Percentiles rank a stretch among this genome's conserved stretches.
Conservation (phyloP, 2,329 filamentous ascomycete species). For the Emmonsia crescens region DNA sequence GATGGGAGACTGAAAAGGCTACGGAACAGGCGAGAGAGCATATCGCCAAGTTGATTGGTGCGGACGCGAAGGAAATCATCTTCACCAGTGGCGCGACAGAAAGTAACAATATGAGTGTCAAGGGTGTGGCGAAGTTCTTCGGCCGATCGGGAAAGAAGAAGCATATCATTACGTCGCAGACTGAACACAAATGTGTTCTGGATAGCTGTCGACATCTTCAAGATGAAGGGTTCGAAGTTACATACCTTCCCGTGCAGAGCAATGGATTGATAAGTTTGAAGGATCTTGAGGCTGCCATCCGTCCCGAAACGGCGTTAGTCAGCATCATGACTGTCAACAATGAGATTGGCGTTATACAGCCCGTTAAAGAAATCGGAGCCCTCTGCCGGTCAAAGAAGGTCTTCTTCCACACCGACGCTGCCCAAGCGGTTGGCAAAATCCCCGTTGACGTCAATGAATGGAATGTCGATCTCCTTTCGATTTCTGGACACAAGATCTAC, state of each 20-base stretch:
- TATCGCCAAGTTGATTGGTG: conserved; percentile 77
- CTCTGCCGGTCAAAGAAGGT: conserved; percentile 85
- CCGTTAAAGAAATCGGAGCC: conserved; percentile 83
- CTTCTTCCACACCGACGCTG: conserved; percentile 95
- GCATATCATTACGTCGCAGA: conserved; percentile 95
- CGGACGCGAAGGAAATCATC: conserved; percentile 95
- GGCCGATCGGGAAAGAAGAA: conserved; percentile 90
- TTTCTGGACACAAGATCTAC: conserved; percentile 97
- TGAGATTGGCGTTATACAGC: conserved; percentile 98
- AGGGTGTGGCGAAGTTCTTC: conserved; percentile 93
- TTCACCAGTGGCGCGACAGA: conserved; percentile 97
- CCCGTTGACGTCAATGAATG: conserved; percentile 92
- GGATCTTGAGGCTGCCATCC: conserved; percentile 76
- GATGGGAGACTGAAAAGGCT: conserved; percentile 94
- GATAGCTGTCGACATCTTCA: conserved; percentile 95
- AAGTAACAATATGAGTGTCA: conserved; percentile 99
- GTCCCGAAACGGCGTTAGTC: conserved; percentile 81
- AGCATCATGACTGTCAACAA: conserved; percentile 99
- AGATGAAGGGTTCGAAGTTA: conserved; percentile 91
- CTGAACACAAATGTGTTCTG: conserved; percentile 96
- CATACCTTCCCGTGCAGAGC: conserved; percentile 83
- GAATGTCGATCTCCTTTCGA: conserved; percentile 98
- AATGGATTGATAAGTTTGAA: conserved; percentile 79
- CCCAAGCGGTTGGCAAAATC: conserved; percentile 98
- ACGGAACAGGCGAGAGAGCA: conserved; percentile 78